phyloP scores from a whole-genome alignment of 73 alveolate genomes.

The Symbiodinium pilosum region DNA sequence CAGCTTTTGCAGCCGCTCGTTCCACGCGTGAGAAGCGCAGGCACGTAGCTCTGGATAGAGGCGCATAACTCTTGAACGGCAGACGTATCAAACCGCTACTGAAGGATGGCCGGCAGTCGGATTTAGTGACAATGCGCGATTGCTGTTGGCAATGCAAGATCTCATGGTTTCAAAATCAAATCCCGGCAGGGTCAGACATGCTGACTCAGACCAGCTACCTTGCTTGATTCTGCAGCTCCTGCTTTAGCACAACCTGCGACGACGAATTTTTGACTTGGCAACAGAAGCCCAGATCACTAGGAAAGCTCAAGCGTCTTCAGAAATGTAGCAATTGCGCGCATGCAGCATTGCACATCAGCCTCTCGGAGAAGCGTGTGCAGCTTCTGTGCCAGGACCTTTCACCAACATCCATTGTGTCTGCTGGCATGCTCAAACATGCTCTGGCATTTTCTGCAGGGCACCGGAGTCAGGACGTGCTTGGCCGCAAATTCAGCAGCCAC shows the following conservation, averaged over 20 bases:
- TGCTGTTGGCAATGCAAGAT: too few relatives aligned
- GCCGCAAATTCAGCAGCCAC: constrained; percentile 86
- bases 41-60: background rate
- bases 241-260: constrained; percentile 61
- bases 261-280: background rate
- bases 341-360: background rate
- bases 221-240: constrained; percentile 72
- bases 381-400: constrained; percentile 56
- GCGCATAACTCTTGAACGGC: too few relatives aligned
- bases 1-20: background rate
- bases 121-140: background rate
- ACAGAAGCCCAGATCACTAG: too few relatives aligned
- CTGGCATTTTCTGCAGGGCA: background rate
- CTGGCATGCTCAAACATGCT: background rate
- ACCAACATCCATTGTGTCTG: too few relatives aligned
- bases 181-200: background rate
- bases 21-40: constrained; percentile 2
- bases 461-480: constrained; percentile 81
- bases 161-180: background rate
- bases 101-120: background rate
- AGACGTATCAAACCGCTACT: background rate
- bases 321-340: background rate
- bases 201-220: constrained; percentile 8
- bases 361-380: constrained; percentile 40
- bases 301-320: too few relatives aligned